A percentile compares a stretch with the other conserved stretches of the same genome.
Conservation (phyloP, 2,329 filamentous ascomycete genomes). For the Pseudogymnoascus sp. region DNA sequence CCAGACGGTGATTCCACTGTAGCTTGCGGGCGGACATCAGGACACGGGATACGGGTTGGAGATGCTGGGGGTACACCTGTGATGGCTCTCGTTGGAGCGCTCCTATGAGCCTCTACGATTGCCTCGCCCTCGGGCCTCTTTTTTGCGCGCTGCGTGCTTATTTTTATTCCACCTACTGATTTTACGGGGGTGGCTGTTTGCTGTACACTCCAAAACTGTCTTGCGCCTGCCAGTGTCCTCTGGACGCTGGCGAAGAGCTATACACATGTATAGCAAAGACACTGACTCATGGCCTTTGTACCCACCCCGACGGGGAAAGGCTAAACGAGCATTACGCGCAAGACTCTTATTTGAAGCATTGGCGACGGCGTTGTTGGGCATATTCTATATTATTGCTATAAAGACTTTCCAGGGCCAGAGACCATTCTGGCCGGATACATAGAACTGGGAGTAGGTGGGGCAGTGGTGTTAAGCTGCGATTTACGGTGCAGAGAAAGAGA, state of each 20-base stretch:
- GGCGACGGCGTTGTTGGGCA: background rate
- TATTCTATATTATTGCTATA: background rate
- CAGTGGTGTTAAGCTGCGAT: background rate
- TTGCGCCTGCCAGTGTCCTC: background rate
- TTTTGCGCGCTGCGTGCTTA: background rate
- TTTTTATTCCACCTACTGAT: background rate
- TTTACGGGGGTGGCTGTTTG: background rate
- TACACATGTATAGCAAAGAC: background rate
- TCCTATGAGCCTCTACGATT: background rate
- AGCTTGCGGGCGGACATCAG: background rate
- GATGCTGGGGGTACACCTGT: background rate
- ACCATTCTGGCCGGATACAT: background rate
- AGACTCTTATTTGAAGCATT: background rate
- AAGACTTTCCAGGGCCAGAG: background rate
- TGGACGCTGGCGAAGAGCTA: background rate
- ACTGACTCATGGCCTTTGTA: background rate
- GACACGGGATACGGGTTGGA: background rate
- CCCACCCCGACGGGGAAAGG: background rate
- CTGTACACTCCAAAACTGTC: background rate
- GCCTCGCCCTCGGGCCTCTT: background rate
- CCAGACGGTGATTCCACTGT: background rate
- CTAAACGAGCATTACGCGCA: background rate
- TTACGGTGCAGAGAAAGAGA: background rate
- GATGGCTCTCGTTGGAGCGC: conserved; percentile 13
- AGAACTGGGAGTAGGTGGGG: background rate